These are phyloP conservation scores for Aspergillus asperescens DNA, from an alignment of 495 filamentous ascomycete species.

Conservation along the genomic window DNA sequence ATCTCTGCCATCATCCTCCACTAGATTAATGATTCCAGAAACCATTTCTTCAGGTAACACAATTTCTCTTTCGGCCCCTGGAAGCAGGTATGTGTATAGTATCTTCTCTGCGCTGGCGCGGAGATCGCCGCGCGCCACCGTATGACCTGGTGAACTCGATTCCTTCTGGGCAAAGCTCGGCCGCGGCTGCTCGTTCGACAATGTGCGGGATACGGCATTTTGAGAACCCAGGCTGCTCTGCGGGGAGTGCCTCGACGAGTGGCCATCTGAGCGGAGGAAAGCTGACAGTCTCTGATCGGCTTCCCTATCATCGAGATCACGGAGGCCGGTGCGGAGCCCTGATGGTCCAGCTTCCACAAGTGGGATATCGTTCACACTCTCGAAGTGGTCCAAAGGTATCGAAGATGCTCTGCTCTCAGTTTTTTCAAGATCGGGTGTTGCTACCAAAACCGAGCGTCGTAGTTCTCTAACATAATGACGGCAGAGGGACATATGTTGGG, in stretches of 20 bases:
- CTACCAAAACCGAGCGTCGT: slow-evolving; percentile 84
- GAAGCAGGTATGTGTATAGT: slow-evolving; percentile 89
- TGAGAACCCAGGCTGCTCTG: slow-evolving; percentile 60
- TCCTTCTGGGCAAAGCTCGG: slow-evolving; percentile 55
- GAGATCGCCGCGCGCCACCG: slow-evolving; percentile 79
- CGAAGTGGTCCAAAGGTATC: slow-evolving; percentile 64
- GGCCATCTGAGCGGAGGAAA: slow-evolving; percentile 71
- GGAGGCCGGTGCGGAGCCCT: slow-evolving; percentile 25
- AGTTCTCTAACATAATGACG: slow-evolving; percentile 96
- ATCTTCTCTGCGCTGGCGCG: slow-evolving; percentile 94
- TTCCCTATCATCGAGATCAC: slow-evolving; percentile 53
- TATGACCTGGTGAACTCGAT: slow-evolving; percentile 76
- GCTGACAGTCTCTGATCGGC: slow-evolving; percentile 84
- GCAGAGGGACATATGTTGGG: slow-evolving; percentile 96
- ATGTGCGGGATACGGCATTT: slow-evolving; percentile 29
- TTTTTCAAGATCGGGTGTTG: slow-evolving; percentile 86
- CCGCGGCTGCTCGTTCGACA: slow-evolving; percentile 53
- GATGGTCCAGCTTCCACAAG: slow-evolving; percentile 44
- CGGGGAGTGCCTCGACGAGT: slow-evolving; percentile 56
- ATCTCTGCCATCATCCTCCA: slow-evolving; percentile 85
- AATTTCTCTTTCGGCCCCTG: slow-evolving; percentile 91
- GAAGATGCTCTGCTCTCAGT: slow-evolving; percentile 78
- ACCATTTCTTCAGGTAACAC: slow-evolving; percentile 83
- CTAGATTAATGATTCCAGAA: slow-evolving; percentile 68
- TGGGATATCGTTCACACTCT: slow-evolving; percentile 58